Evolutionary conservation across 2,329 filamentous ascomycete genomes (phyloP).

Genomic region (Triangularia verruculosa): DNA sequence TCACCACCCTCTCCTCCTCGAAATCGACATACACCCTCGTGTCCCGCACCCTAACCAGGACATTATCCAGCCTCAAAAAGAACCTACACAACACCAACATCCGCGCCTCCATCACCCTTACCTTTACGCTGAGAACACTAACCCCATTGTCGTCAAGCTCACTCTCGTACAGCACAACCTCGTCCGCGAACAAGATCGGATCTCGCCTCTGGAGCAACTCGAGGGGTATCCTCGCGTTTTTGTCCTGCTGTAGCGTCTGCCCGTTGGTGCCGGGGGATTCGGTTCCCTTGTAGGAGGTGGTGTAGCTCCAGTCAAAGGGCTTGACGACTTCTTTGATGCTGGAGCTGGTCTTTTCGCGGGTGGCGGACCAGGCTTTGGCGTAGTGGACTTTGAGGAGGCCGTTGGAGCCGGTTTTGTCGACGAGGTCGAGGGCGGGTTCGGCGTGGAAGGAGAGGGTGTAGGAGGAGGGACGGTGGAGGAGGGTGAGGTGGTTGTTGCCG

Average conservation of each 20-base stretch:
- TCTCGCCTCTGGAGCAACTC: conserved; percentile 84
- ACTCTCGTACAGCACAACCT: conserved; percentile 94
- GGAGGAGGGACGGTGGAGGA: conserved; percentile 69
- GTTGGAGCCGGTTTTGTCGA: conserved; percentile 82
- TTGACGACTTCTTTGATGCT: conserved; percentile 92
- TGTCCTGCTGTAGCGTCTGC: neutral
- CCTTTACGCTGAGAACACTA: conserved; percentile 82
- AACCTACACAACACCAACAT: conserved; percentile 81
- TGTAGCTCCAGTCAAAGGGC: conserved; percentile 98
- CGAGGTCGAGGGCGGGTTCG: conserved; percentile 79
- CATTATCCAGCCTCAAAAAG: conserved; percentile 91
- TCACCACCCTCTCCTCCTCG: conserved; percentile 69
- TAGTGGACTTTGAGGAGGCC: conserved; percentile 93
- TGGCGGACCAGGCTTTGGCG: conserved; percentile 76
- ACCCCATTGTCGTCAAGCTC: conserved; percentile 98
- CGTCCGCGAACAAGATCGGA: conserved; percentile 94
- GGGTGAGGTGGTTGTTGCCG: conserved; percentile 81
- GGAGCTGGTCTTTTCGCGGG: conserved; percentile 70
- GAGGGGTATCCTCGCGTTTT: conserved; percentile 61
- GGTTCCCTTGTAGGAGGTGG: conserved; percentile 79
- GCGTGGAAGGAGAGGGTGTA: conserved; percentile 83
- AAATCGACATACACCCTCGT: conserved; percentile 93
- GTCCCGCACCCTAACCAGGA: conserved; percentile 82
- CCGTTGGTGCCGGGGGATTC: conserved; percentile 23
- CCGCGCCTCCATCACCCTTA: conserved; percentile 86